These are phyloP conservation scores for Dictyostelium citrinum DNA, from an alignment of 78 protist species.

Conservation along the genomic window DNA sequence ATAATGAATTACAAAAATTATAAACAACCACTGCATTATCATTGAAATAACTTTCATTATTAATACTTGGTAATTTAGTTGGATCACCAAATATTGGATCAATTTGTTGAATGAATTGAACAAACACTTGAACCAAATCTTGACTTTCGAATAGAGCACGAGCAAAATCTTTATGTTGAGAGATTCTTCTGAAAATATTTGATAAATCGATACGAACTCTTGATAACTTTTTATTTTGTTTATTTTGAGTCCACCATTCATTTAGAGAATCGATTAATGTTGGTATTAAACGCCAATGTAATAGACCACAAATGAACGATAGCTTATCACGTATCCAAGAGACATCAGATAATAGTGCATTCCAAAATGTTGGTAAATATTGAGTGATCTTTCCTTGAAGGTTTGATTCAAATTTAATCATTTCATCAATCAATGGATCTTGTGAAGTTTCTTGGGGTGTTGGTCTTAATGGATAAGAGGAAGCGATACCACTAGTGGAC, in stretches of 20 bases:
- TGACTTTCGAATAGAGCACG: constrained; percentile 43
- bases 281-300: constrained; percentile 68
- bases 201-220: constrained; percentile 66
- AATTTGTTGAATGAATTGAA: constrained; percentile 71
- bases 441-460: neutral
- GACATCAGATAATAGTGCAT: neutral
- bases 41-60: constrained; percentile 28
- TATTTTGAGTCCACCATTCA: constrained; percentile 67
- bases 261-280: constrained; percentile 46
- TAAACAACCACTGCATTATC: constrained; percentile 58
- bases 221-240: constrained; percentile 42
- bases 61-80: constrained; percentile 41
- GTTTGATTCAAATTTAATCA: constrained; percentile 58
- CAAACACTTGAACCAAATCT: constrained; percentile 68
- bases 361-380: constrained; percentile 63
- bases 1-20: constrained; percentile 50
- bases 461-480: constrained; percentile 47
- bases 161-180: constrained; percentile 46
- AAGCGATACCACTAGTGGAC: constrained; percentile 9
- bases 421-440: constrained; percentile 34
- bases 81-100: constrained; percentile 76
- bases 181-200: constrained; percentile 51
- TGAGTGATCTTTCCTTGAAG: constrained; percentile 40
- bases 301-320: constrained; percentile 61
- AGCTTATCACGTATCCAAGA: constrained; percentile 52